Base-by-base conservation (phyloP, 2,329 filamentous ascomycete genomes). In the Colletotrichum sp. region DNA sequence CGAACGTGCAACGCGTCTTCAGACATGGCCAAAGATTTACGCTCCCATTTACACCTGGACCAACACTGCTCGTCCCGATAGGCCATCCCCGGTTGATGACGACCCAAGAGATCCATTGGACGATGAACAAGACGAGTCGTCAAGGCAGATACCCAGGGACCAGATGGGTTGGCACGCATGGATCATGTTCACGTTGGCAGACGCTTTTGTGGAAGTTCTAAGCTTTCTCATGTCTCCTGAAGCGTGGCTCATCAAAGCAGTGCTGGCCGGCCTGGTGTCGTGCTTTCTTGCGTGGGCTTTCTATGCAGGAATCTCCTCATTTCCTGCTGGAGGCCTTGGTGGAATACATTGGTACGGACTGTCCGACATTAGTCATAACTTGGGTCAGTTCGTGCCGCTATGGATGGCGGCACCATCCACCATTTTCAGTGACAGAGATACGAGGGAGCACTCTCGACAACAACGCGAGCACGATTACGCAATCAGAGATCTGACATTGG, bases 401-500 rank as follows among this genome's bases (percentile, higher is more conserved):
- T 75, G 78, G 16, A 77, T 75, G 32, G 71, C 72, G 7, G 65
- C 60, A 9, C 77, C 75, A 5, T 39, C 64, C 1, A 75, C 75
- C 6, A n/a, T 77, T 10, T 75, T 77, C 32, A 57, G 68, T 15
- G 69, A 71, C 18, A 69, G 73, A 8, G 72, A 77, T 9, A 65
- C 72, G 1, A 68, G 68, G n/a, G 75, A 75, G 30, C 70, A 73
- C 16, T 16, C 66, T 26, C 63, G 64, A 24, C 57, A 73, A 24
- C 69, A 77, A n/a, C 77, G 78, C 52, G 79, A 80, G 44, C 81
- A 84, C 62, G 79, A 82, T 28, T 80, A 81, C 10, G 82, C 82
- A 32, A 77, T 86, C 6, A 77, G 81, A 8, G 70, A 79, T 7
- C 68, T 87, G 62, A 80, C 80, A 24, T 79, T 81, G 8, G 78